A percentile compares a stretch with the other conserved stretches of the same genome.
Conservation (phyloP, 2,329 filamentous ascomycete genomes). For the Aspergillus pseudoviridinutans region DNA sequence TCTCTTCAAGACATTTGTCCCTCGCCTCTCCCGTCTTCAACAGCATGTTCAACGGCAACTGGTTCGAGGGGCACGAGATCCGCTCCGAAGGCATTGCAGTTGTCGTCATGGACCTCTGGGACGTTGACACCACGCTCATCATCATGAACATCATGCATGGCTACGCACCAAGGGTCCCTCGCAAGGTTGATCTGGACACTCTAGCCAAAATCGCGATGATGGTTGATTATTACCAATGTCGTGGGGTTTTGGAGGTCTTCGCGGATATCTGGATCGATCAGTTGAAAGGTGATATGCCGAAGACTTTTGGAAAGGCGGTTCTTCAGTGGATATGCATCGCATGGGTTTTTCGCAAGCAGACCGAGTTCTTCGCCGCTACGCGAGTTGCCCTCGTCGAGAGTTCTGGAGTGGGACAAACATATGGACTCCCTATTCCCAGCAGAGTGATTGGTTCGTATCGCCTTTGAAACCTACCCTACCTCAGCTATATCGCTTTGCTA, state of each 20-base stretch:
- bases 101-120: background rate
- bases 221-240: slow-evolving; percentile 2
- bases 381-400: background rate
- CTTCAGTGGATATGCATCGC: background rate
- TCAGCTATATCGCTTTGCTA: background rate
- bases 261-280: background rate
- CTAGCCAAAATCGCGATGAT: slow-evolving; percentile 1
- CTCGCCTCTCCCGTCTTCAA: background rate
- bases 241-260: background rate
- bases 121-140: background rate
- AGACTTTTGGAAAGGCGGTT: background rate
- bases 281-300: background rate
- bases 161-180: background rate
- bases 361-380: background rate
- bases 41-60: background rate
- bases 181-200: background rate
- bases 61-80: background rate
- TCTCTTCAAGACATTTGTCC: background rate
- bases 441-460: background rate
- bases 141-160: background rate
- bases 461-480: background rate
- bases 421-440: background rate
- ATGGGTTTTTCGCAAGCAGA: background rate
- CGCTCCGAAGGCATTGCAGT: background rate
- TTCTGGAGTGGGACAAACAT: background rate